Percentiles rank a stretch among this genome's conserved stretches.
Evolutionary conservation across 768 basidiomycete species (phyloP).

Genomic region (Boletus coccyginus): DNA sequence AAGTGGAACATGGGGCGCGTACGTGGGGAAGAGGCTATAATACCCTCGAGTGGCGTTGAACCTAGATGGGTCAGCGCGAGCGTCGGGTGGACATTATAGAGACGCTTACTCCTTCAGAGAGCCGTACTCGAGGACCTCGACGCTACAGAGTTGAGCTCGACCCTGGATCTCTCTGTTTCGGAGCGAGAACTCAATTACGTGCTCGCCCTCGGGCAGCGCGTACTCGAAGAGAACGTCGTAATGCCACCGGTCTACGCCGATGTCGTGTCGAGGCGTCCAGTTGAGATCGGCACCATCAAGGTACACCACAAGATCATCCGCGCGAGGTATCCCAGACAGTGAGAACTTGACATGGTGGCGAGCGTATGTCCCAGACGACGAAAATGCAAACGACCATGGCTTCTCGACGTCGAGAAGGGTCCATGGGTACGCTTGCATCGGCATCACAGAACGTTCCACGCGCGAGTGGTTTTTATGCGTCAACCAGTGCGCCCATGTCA

Average conservation of each 20-base stretch:
- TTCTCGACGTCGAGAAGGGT: slow-evolving; percentile 58
- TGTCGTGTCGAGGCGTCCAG: slow-evolving; percentile 49
- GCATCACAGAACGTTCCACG: slow-evolving; percentile 70
- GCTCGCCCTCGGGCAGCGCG: slow-evolving; percentile 47
- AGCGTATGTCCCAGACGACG: slow-evolving; percentile 60
- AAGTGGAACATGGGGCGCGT: slow-evolving; percentile 19
- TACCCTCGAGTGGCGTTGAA: slow-evolving; percentile 57
- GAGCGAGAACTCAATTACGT: slow-evolving; percentile 59
- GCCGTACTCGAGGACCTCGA: slow-evolving; percentile 73
- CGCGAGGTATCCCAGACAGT: slow-evolving; percentile 62
- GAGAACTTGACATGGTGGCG: slow-evolving; percentile 68
- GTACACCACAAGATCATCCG: slow-evolving; percentile 50
- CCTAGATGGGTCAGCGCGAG: slow-evolving; percentile 33
- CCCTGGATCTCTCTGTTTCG: slow-evolving; percentile 46
- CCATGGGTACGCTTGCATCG: slow-evolving; percentile 76
- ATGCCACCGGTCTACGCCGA: slow-evolving; percentile 74
- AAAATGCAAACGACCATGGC: slow-evolving; percentile 60
- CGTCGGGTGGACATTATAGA: neutral
- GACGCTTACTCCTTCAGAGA: slow-evolving; percentile 50
- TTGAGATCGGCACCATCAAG: slow-evolving; percentile 59
- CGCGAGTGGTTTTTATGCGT: slow-evolving; percentile 37
- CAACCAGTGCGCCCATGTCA: slow-evolving; percentile 77
- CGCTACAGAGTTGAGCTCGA: slow-evolving; percentile 71
- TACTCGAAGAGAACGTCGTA: slow-evolving; percentile 54
- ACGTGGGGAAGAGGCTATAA: slow-evolving; percentile 76